Conservation (phyloP, 768 basidiomycete genomes). For the Podaxis mareebaensis region DNA sequence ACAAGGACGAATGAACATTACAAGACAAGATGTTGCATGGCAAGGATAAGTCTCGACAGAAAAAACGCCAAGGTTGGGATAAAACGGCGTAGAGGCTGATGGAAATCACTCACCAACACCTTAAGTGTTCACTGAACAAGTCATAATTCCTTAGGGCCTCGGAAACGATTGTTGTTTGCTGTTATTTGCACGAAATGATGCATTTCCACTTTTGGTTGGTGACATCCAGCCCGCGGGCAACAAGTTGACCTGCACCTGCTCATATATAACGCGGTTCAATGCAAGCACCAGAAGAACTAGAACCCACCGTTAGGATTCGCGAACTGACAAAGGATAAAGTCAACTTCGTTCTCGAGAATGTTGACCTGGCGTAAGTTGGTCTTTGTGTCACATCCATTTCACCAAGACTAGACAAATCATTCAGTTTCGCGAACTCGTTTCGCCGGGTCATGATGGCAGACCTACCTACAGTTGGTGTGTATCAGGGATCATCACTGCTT, state of each 20-base stretch:
- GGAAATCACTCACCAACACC: neutral
- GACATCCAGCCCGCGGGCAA: neutral
- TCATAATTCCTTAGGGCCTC: neutral
- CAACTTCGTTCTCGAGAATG: conserved; percentile 93
- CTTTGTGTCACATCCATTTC: conserved; percentile 13
- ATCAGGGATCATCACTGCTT: neutral
- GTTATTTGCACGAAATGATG: neutral
- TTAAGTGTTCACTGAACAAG: neutral
- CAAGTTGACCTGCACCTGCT: neutral
- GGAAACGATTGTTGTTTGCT: neutral
- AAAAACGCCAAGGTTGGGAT: neutral
- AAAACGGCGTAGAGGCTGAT: neutral
- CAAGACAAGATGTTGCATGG: neutral
- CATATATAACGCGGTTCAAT: conserved; percentile 23
- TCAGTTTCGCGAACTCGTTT: conserved; percentile 90
- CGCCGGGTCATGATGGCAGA: conserved; percentile 95
- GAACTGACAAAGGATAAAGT: conserved; percentile 84
- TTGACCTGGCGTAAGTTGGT: conserved; percentile 83
- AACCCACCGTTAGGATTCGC: conserved; percentile 79
- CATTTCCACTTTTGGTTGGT: conserved; percentile 1
- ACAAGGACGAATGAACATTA: neutral
- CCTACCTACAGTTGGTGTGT: conserved; percentile 91
- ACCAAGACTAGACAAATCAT: conserved; percentile 16
- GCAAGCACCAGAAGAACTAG: conserved; percentile 47
- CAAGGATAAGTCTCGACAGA: neutral